Conservation (phyloP, 805 yeast genomes). For the Kluyveromyces starmeri region DNA sequence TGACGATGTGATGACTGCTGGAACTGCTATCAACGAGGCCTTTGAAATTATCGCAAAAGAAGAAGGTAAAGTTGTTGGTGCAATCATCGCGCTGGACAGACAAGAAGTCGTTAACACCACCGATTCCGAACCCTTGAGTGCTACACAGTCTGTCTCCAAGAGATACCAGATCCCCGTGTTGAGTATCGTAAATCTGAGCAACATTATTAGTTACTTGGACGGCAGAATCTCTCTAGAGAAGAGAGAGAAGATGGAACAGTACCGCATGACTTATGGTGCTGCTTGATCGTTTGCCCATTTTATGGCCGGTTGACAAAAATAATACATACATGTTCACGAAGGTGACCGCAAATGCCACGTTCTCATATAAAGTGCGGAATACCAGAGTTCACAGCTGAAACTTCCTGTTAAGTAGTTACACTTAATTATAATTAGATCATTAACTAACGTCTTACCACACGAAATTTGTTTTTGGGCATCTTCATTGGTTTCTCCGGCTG, state of each 20-base stretch:
- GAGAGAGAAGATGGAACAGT: slow-evolving; percentile 47
- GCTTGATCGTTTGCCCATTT: no score
- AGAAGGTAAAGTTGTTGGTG: slow-evolving; percentile 69
- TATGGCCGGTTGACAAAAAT: no score
- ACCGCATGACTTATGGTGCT: slow-evolving; percentile 37
- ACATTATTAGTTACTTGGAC: slow-evolving; percentile 58
- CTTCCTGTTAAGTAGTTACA: no score
- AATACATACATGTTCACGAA: no score
- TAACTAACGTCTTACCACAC: slow-evolving; percentile 26
- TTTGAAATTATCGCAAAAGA: slow-evolving; percentile 63
- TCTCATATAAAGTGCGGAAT: no score
- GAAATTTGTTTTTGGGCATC: slow-evolving; percentile 26
- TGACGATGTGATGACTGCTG: slow-evolving; percentile 98
- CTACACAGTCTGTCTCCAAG: slow-evolving; percentile 71
- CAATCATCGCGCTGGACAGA: slow-evolving; percentile 88
- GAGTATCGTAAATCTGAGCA: slow-evolving; percentile 66
- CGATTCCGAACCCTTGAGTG: slow-evolving; percentile 41
- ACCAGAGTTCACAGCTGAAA: no score
- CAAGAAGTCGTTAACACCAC: slow-evolving; percentile 77
- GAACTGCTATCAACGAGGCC: slow-evolving; percentile 95
- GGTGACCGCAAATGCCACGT: no score
- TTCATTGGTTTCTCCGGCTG: slow-evolving; percentile 21
- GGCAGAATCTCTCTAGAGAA: slow-evolving; percentile 50
- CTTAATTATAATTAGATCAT: not conserved
- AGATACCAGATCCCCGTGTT: slow-evolving; percentile 75